Base-by-base conservation (phyloP, 2,329 filamentous ascomycete species). In the Colletotrichum orbiculare region DNA sequence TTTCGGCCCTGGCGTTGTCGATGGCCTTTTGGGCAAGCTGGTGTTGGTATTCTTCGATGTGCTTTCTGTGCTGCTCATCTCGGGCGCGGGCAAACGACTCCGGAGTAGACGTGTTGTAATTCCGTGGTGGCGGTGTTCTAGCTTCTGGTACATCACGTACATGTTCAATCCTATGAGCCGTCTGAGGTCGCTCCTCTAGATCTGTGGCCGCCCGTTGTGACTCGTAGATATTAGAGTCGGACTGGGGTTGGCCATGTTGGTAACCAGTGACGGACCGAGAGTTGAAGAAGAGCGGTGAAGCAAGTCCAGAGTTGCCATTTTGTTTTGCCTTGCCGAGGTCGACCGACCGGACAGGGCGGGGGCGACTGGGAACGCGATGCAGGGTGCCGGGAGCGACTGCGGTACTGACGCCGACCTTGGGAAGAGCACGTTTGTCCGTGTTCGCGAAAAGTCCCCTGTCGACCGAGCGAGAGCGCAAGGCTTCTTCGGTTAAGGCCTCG, bases 391-490 rank as follows among this genome's bases (percentile, higher is more conserved):
- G 83, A 1, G 85, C 90, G 25, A 85, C 79, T 1, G 88, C 83
- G 4, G 83, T 87, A 73, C 85, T 91, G 34, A 93, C 71, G 4
- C 86, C 87, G 2, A 93, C 82, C 68, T 86, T 88, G 1, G 91
- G 82, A 45, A 84, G 84, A 2, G 85, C 85, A 65, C 91, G 89
- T 69, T 90, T 88, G 72, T 92, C 89, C 9, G 82, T 78, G 56
- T 81, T 87, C 25, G 81, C 80, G 56, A 90, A 89, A 3, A 86
- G 69, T 68, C 84, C 83, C 46, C 88, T 82, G 64, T 93, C 90
- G 7, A 88, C 87, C 0, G 90, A 92, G 38, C 83, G 84, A 6
- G 87, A 85, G 41, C 89, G 83, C 2, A 82, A 80, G 25, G 78
- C 76, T 41, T 85, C 82, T 45, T 86, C 84, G n/a, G 69, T 55